Evolutionary conservation across 257 asterid genomes (phyloP).

Genomic region (Penstemon newberryi): DNA sequence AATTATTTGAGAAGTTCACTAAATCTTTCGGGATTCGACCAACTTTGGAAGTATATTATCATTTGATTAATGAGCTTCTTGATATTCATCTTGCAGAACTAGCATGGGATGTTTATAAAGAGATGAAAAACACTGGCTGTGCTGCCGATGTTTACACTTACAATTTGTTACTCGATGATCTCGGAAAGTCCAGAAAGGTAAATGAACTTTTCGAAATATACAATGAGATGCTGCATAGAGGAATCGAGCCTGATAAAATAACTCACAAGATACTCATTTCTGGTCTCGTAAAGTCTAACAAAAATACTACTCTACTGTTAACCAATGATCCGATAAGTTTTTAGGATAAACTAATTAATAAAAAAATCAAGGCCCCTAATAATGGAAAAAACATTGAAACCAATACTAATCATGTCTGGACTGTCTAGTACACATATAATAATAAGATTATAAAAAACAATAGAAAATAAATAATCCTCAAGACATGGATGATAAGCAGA

Average conservation of each 20-base stretch:
- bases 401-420: no score
- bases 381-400: no score
- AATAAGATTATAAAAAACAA: no score
- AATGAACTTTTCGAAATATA: constrained; percentile 62
- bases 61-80: constrained; percentile 73
- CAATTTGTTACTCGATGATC: constrained; percentile 81
- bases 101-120: constrained; percentile 66
- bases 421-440: no score
- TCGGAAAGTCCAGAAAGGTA: constrained; percentile 73
- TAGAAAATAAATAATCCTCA: no score
- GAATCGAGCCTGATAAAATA: constrained; percentile 61
- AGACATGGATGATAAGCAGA: no score
- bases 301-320: no score
- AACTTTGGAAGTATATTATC: constrained; percentile 55
- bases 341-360: no score
- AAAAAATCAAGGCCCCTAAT: no score
- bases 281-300: constrained; percentile 74
- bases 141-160: constrained; percentile 65
- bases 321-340: no score
- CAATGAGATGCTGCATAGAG: constrained; percentile 73
- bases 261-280: constrained; percentile 83
- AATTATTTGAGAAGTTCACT: constrained; percentile 52
- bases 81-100: constrained; percentile 55
- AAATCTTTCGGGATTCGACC: constrained; percentile 49
- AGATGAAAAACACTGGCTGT: constrained; percentile 70